A percentile compares a stretch with the other conserved stretches of the same genome.
These are phyloP conservation scores for Leccinum pachyderme DNA, from an alignment of 1,284 basidiomycete genomes.

Conservation along the genomic window DNA sequence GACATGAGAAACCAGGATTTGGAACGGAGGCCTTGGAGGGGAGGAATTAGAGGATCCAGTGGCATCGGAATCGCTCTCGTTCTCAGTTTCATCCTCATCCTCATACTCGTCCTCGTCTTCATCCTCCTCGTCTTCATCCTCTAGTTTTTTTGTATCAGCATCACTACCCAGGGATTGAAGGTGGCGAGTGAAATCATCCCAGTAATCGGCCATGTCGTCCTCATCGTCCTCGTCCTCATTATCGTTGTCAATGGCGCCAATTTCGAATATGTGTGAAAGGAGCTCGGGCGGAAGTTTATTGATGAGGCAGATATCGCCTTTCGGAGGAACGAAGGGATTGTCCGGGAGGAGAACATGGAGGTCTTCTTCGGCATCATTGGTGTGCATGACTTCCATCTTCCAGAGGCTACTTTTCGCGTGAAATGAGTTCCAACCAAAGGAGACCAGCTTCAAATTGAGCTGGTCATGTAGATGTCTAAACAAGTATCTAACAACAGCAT, in stretches of 20 bases:
- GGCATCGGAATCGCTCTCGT: conserved; percentile 5
- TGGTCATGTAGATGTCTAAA: neutral
- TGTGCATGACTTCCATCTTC: conserved; percentile 4
- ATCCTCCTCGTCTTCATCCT: neutral
- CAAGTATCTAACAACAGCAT: conserved; percentile 21
- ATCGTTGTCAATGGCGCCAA: conserved; percentile 11
- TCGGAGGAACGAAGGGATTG: conserved; percentile 26
- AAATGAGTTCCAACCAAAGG: neutral
- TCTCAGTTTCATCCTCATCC: neutral
- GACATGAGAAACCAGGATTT: conserved; percentile 23
- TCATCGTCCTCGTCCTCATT: conserved; percentile 23
- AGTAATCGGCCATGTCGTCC: conserved; percentile 7
- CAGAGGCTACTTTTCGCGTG: neutral
- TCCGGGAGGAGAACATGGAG: conserved; percentile 2
- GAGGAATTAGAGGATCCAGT: conserved; percentile 4
- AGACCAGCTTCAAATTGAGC: conserved; percentile 3
- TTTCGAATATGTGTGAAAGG: conserved; percentile 29
- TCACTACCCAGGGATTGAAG: neutral
- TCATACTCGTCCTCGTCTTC: neutral
- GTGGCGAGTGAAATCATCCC: neutral
- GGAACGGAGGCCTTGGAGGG: conserved; percentile 12
- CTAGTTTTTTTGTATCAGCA: neutral
- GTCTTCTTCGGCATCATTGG: conserved; percentile 2
- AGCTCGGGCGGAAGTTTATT: conserved; percentile 28
- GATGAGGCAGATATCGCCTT: conserved; percentile 19